Base-by-base conservation (phyloP, 2,329 filamentous ascomycete genomes). In the Zymoseptoria crescenta region DNA sequence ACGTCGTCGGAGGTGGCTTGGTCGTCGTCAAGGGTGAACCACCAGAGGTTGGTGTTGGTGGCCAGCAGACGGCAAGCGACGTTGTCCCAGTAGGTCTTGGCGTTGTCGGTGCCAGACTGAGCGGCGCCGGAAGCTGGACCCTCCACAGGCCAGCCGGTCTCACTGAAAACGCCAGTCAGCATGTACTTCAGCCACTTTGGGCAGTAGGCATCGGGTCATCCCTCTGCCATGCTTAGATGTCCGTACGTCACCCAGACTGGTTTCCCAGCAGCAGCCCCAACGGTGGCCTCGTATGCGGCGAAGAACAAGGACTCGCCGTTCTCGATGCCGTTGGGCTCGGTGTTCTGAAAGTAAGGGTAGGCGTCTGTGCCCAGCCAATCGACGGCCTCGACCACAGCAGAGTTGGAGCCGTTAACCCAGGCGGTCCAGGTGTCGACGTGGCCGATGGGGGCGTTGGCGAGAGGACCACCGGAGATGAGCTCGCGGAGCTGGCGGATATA, bases 321-420 rank as follows among this genome's bases (percentile, higher is more conserved):
- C 0, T 78, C 79, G 67, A 95, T 86, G 67, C 74, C 75, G 77
- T 91, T 91, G 68, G 78, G 67, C 72, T 83, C 79, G 62, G 83
- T 86, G 67, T 80, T 81, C 77, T 96, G 84, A 77, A 86, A 96
- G 81, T 91, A 96, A 24, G 89, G 82, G 73, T 94, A 95, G 13
- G 86, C 87, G 72, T 96, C 89, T 72, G 92, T 83, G 65, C 91
- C 91, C 61, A 96, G 74, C 81, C 84, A 95, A 78, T 96, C 91
- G 62, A 81, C 76, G 50, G 82, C 83, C 7, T 85, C 78, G 59
- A 90, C 83, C 59, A 95, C 83, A 50, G 80, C 83, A 54, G 76
- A 75, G 81, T 92, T 94, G 69, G 85, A 83, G 56, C 75, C 73
- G 74, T 95, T 90, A 71, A 84, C 83, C 79, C 84, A 92, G 55